Evolutionary conservation across 495 filamentous ascomycete species (phyloP).

Genomic region (Penicillium bovifimosum): DNA sequence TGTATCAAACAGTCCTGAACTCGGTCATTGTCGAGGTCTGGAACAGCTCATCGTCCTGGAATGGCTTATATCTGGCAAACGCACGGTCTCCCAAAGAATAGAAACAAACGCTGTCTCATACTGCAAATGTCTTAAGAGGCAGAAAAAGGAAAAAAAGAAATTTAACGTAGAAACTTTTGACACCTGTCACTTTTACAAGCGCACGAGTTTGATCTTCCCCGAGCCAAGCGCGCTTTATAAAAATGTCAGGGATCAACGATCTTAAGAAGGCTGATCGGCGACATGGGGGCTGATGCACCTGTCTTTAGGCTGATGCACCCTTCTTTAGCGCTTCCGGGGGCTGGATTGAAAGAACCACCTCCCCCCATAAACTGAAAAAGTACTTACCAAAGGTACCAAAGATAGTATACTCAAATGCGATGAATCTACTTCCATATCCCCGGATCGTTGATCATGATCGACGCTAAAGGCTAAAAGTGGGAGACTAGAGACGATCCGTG

Average conservation of each 20-base stretch:
- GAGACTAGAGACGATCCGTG: not conserved
- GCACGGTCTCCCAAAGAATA: not conserved
- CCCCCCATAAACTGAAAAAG: conserved; percentile 9
- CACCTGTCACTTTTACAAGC: conserved; percentile 26
- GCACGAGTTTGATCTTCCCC: conserved; percentile 2
- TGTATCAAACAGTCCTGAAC: conserved; percentile 17
- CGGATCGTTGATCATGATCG: conserved; percentile 3
- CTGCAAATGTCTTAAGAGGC: conserved; percentile 2
- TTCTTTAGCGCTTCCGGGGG: conserved; percentile 17
- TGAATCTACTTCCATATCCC: not conserved
- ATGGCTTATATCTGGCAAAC: conserved; percentile 1
- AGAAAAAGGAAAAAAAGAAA: conserved; percentile 8
- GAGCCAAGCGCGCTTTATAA: conserved; percentile 14
- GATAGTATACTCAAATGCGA: not conserved
- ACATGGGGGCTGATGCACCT: conserved; percentile 14
- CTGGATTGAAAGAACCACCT: conserved; percentile 23
- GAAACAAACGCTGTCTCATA: conserved; percentile 11
- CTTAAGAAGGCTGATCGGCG: conserved; percentile 17
- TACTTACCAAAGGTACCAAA: not conserved
- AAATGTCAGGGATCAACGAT: conserved; percentile 12
- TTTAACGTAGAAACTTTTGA: conserved; percentile 3
- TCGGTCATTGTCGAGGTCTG: conserved; percentile 7
- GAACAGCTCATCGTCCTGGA: not conserved
- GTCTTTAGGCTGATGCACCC: conserved; percentile 13
- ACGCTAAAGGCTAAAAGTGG: conserved; percentile 9